Evolutionary conservation across 2,329 filamentous ascomycete species (phyloP), one percentile per base, ranked within the genome.

Genomic region (Penicillium sp.): DNA sequence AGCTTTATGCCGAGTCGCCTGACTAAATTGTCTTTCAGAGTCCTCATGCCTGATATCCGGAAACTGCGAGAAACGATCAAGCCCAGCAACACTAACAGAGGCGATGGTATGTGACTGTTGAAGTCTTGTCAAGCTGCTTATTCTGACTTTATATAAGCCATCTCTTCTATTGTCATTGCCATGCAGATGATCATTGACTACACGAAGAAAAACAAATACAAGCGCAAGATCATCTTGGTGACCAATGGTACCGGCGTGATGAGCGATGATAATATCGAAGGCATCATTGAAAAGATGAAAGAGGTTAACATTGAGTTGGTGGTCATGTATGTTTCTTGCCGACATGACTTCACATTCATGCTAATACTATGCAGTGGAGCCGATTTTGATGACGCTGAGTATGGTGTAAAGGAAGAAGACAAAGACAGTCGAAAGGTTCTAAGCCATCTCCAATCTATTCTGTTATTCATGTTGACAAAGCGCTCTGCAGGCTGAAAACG

Each of bases 361-460:
- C 65, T 71, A 66, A 68, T 51, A 21, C 29, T 28, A 21, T 38
- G 3, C 51, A 90, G 85, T 47, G 93, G 93, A 13, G 81, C 95
- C 17, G 93, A 98, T 66, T 97, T 98, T 68, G 89, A 98, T 64
- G 89, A 96, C 65, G 66, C 81, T 1, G 89, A 95, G 2, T 95
- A 85, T 63, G 90, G 90, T 37, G 87, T 88, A 64, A 95, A 95
- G 67, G 91, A 97, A 70, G 89, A 96, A 66, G 80, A 86, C 56
- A 98, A 98, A 65, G 72, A 83, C 17, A 57, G 66, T 0, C 65
- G 69, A 45, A 97, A 97, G 76, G 83, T 84, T 62, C 35, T 46
- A 13, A 21, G 10, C 31, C 15, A 3, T 29, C 6, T 44, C 6
- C 13, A 26, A 34, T 12, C 5, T 5, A 9, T 33, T 41, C 38